A percentile compares a stretch with the other conserved stretches of the same genome.
Conservation (phyloP, 805 yeast genomes). For the Cyberlindnera xishuangbannaensis region DNA sequence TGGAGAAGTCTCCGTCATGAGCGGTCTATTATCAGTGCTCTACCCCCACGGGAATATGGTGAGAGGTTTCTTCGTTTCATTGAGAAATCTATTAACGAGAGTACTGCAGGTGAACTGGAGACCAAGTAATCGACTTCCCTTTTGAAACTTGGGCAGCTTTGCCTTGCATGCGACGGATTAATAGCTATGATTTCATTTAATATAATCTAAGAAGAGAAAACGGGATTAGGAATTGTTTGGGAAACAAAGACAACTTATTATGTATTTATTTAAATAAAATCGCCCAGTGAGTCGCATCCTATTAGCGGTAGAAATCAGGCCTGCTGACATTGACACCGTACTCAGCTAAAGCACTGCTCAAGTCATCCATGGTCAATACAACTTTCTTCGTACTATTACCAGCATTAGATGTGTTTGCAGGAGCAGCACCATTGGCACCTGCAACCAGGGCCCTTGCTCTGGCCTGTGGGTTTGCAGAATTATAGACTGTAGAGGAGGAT, state of each 20-base stretch:
- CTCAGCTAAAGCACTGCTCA: constrained; percentile 88
- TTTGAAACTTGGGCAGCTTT: no score
- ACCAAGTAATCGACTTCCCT: constrained; percentile 4
- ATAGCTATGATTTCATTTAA: background rate
- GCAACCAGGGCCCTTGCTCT: constrained; percentile 74
- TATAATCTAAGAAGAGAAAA: background rate
- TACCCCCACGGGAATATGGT: constrained; percentile 90
- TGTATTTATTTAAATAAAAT: no score
- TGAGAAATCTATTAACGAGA: constrained; percentile 30
- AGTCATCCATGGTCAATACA: constrained; percentile 87
- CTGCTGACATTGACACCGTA: constrained; percentile 86
- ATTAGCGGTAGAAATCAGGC: constrained; percentile 86
- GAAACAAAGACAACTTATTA: no score
- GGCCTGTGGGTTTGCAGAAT: constrained; percentile 79
- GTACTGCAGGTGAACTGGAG: constrained; percentile 15
- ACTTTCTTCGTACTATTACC: constrained; percentile 63
- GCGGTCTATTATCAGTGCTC: constrained; percentile 70
- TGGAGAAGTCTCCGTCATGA: constrained; percentile 72
- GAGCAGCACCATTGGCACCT: constrained; percentile 45
- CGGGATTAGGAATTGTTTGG: background rate
- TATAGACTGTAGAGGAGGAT: constrained; percentile 80
- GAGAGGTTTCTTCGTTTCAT: constrained; percentile 77
- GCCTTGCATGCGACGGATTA: no score
- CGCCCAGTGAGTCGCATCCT: no score
- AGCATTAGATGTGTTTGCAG: constrained; percentile 22